Base-by-base conservation (phyloP, 352 stramenopile genomes). In the Pythium dissimile region DNA sequence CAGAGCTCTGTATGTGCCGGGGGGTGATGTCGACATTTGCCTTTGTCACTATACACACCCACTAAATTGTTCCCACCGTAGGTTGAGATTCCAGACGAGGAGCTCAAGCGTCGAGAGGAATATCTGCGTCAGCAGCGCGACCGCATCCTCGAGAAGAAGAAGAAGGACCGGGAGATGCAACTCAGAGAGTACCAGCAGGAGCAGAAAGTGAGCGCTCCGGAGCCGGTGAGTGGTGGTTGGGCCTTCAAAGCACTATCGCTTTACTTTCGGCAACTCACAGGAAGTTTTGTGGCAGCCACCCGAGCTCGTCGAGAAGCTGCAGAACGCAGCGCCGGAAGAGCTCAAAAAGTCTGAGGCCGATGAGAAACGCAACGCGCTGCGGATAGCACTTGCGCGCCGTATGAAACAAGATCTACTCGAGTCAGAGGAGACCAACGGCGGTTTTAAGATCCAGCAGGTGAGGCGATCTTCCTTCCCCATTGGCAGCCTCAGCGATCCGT, bases 341-440 rank as follows among this genome's bases (percentile, higher is more conserved):
- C 64, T 78, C 51, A 90, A 90, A 58, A 74, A 85, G 41, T 59
- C 75, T 0, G 76, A 89, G 34, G 72, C 75, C n/a, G 79, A 90
- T 38, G 73, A 89, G 39, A 77, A 80, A 3, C 75, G 79, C 47
- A 85, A 85, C 24, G 79, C 77, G 13, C 67, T 94, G 35, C 79
- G 78, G 20, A 75, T 89, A 62, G 75, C 84, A 8, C 66, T 94
- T 10, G 81, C 78, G 1, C 84, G 80, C 15, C 76, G 80, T 39
- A 89, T 94, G 80, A 94, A 92, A 61, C 80, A 91, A 49, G 84
- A 90, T 37, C 62, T 89, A 20, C 67, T 87, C n/a, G 72, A 84
- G 16, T 69, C 57, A 2, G 65, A 64, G 30, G 45, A 54, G 12
- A 26, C 43, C 11, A 59, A 42, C 24, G 51, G 59, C n/a, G 44